Conservation (phyloP, 768 basidiomycete species). For the Boletus vinaceobasis region DNA sequence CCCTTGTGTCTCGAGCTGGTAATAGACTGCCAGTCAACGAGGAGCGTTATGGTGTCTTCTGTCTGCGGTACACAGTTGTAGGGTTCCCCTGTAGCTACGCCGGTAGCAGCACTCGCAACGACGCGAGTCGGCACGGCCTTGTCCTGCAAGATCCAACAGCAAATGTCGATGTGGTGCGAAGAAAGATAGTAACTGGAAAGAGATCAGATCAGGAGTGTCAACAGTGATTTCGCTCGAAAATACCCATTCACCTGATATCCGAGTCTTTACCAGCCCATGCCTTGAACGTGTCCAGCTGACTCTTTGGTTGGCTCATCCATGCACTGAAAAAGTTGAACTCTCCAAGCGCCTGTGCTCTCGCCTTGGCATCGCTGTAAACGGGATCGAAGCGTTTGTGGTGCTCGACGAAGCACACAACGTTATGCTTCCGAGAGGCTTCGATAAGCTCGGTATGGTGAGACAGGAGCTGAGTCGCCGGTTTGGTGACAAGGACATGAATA, state of each 20-base stretch:
- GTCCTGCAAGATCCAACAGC: conserved; percentile 80
- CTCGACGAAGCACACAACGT: conserved; percentile 90
- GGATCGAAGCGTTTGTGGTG: conserved; percentile 93
- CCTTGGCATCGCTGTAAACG: conserved; percentile 87
- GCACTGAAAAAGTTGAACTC: conserved; percentile 96
- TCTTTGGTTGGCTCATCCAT: conserved; percentile 98
- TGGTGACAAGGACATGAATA: conserved; percentile 88
- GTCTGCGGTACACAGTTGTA: conserved; percentile 84
- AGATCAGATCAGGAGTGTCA: background rate
- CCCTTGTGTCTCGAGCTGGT: conserved; percentile 73
- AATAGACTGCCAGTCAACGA: conserved; percentile 90
- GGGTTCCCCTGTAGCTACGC: conserved; percentile 86
- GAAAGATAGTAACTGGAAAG: conserved; percentile 83
- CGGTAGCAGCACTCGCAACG: conserved; percentile 85
- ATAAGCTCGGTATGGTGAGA: conserved; percentile 79
- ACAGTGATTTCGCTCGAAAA: background rate
- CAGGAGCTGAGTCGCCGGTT: conserved; percentile 86
- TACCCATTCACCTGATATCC: conserved; percentile 66
- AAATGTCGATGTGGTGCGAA: conserved; percentile 90
- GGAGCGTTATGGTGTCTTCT: conserved; percentile 92
- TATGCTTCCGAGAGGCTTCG: conserved; percentile 70
- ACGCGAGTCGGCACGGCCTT: conserved; percentile 78
- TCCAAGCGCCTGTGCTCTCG: conserved; percentile 69
- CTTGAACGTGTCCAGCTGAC: conserved; percentile 90
- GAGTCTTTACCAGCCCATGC: conserved; percentile 95